Evolutionary conservation across 1,284 basidiomycete genomes (phyloP).

Genomic region (Phaffia rhodozyma): DNA sequence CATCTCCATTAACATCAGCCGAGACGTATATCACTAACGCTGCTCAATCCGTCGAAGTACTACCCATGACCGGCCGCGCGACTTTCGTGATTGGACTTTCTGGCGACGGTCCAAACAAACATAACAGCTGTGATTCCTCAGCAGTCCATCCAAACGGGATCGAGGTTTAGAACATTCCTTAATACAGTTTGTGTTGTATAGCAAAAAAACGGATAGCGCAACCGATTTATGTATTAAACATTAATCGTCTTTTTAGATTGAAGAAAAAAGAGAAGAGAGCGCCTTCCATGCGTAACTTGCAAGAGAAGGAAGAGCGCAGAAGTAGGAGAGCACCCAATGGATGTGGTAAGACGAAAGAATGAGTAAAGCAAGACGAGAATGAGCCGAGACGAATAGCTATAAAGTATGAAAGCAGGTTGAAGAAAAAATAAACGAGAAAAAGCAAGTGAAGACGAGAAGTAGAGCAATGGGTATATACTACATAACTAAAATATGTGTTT

Average conservation of each 20-base stretch:
- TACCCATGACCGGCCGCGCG: slow-evolving; percentile 28
- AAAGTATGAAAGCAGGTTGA: not conserved
- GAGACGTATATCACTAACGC: slow-evolving; percentile 35
- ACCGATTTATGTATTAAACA: no score
- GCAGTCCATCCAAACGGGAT: no score
- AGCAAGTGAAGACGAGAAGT: not conserved
- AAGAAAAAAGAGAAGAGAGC: not conserved
- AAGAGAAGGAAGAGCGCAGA: not conserved
- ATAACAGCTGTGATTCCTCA: no score
- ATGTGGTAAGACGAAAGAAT: not conserved
- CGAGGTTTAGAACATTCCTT: no score
- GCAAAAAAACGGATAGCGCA: no score
- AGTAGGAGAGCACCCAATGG: not conserved
- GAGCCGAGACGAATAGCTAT: not conserved
- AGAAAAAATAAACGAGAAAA: not conserved
- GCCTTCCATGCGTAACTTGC: not conserved
- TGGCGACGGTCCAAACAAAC: no score
- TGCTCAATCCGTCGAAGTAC: slow-evolving; percentile 28
- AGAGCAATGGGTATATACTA: not conserved
- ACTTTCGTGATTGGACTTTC: slow-evolving; percentile 25
- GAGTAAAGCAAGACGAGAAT: not conserved
- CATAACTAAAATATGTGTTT: not conserved
- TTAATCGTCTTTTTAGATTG: slow-evolving; percentile 17
- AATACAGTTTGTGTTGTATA: no score
- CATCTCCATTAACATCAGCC: slow-evolving; percentile 16